Percentiles rank a stretch among this genome's conserved stretches.
Conservation (phyloP, 805 yeast species). For the Pichia ethanolica region DNA sequence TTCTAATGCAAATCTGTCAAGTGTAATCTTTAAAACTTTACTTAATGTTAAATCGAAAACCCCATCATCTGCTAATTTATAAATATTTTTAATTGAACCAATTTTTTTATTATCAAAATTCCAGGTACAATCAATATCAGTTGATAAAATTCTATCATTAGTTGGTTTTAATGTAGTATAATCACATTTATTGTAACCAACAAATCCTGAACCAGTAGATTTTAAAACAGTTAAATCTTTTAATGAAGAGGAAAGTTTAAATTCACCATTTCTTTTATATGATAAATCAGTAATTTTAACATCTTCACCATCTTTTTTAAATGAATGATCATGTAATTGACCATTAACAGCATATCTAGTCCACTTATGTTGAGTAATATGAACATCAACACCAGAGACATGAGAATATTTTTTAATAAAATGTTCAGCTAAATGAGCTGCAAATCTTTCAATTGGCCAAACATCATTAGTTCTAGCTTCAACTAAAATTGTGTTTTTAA, state of each 20-base stretch:
- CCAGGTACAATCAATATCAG: conserved; percentile 76
- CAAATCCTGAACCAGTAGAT: conserved; percentile 89
- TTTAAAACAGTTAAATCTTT: conserved; percentile 79
- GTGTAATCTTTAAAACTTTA: conserved; percentile 60
- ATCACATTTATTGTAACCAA: conserved; percentile 80
- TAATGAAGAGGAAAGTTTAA: conserved; percentile 56
- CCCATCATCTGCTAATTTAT: conserved; percentile 47
- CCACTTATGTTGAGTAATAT: conserved; percentile 74
- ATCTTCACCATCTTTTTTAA: conserved; percentile 79
- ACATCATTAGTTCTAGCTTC: conserved; percentile 78
- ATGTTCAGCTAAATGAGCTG: conserved; percentile 76
- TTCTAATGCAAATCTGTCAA: conserved; percentile 74
- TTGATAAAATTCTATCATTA: conserved; percentile 76
- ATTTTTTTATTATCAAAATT: conserved; percentile 47
- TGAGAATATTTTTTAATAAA: conserved; percentile 72
- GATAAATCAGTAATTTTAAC: conserved; percentile 53
- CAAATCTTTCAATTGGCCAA: conserved; percentile 88
- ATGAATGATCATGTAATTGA: conserved; percentile 73
- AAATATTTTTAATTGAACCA: conserved; percentile 43
- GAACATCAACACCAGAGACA: conserved; percentile 62
- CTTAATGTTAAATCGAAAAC: conserved; percentile 58
- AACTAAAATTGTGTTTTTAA: conserved; percentile 78
- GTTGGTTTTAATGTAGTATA: conserved; percentile 84
- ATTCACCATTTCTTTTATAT: conserved; percentile 47
- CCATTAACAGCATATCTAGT: conserved; percentile 68